Evolutionary conservation across 306 rosid species (phyloP).

Genomic region (Acacia confusa): DNA sequence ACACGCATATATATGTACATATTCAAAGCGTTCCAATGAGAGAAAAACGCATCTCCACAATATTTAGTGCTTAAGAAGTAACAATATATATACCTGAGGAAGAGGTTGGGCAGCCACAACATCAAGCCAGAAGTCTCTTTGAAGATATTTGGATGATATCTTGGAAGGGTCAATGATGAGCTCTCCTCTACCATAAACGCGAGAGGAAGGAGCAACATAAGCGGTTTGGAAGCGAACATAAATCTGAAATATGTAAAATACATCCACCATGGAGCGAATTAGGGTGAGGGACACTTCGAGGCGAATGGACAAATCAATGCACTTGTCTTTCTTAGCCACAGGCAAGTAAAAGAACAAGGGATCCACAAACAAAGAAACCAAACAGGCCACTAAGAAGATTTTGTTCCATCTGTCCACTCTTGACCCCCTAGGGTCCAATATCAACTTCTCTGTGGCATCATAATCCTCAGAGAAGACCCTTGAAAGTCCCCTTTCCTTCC

Average conservation of each 20-base stretch:
- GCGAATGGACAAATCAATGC: conserved; percentile 40
- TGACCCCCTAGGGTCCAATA: conserved; percentile 60
- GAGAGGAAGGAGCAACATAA: conserved; percentile 62
- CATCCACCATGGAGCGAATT: conserved; percentile 52
- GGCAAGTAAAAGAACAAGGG: conserved; percentile 64
- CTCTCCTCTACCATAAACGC: conserved; percentile 71
- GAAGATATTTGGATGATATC: conserved; percentile 56
- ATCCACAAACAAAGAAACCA: conserved; percentile 60
- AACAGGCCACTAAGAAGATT: conserved; percentile 54
- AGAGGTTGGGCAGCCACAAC: conserved; percentile 59
- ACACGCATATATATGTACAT: neutral
- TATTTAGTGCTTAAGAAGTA: neutral
- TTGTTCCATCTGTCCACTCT: conserved; percentile 51
- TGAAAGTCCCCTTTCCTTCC: conserved; percentile 42
- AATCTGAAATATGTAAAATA: conserved; percentile 56
- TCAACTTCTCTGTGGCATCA: conserved; percentile 43
- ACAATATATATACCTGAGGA: conserved; percentile 49
- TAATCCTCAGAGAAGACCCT: conserved; percentile 69
- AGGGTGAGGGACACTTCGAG: conserved; percentile 52
- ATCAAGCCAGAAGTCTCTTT: conserved; percentile 56
- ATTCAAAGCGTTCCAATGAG: neutral
- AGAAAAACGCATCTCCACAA: neutral
- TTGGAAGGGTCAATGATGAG: conserved; percentile 54
- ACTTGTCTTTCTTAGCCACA: conserved; percentile 43
- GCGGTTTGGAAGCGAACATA: conserved; percentile 57